These are phyloP conservation scores for Penicillium sp. DNA, from an alignment of 2,329 filamentous ascomycete genomes.

Conservation along the genomic window DNA sequence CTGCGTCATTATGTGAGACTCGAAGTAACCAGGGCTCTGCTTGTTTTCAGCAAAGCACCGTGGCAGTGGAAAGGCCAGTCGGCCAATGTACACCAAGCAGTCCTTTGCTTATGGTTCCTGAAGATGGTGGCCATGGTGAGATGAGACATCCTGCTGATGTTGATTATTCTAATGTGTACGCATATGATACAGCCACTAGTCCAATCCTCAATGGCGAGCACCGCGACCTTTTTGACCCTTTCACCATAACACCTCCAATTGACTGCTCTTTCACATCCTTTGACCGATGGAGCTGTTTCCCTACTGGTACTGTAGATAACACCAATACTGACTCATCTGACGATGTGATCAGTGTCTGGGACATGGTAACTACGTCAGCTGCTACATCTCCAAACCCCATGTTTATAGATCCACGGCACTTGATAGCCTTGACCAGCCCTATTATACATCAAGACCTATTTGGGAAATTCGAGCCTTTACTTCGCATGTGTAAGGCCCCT, in stretches of 20 bases:
- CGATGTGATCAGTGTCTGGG: neutral
- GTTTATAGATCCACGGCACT: slow-evolving; percentile 1
- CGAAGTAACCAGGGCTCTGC: neutral
- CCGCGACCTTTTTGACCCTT: neutral
- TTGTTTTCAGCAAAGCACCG: neutral
- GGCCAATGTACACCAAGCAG: neutral
- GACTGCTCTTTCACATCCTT: neutral
- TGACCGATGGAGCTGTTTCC: neutral
- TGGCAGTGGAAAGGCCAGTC: neutral
- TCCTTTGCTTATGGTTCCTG: neutral
- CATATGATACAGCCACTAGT: neutral
- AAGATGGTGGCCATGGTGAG: neutral
- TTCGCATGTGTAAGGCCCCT: slow-evolving; percentile 10
- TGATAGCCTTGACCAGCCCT: neutral
- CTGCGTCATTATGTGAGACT: neutral
- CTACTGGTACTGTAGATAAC: neutral
- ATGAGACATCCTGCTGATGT: neutral
- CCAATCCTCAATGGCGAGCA: neutral
- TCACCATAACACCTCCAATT: neutral
- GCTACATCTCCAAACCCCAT: neutral
- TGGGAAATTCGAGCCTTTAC: slow-evolving; percentile 3
- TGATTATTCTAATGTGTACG: neutral
- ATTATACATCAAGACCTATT: neutral
- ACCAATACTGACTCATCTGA: neutral
- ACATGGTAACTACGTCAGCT: neutral